These are phyloP conservation scores for Alternaria ethzedia DNA, from an alignment of 2,329 filamentous ascomycete species.

Conservation along the genomic window DNA sequence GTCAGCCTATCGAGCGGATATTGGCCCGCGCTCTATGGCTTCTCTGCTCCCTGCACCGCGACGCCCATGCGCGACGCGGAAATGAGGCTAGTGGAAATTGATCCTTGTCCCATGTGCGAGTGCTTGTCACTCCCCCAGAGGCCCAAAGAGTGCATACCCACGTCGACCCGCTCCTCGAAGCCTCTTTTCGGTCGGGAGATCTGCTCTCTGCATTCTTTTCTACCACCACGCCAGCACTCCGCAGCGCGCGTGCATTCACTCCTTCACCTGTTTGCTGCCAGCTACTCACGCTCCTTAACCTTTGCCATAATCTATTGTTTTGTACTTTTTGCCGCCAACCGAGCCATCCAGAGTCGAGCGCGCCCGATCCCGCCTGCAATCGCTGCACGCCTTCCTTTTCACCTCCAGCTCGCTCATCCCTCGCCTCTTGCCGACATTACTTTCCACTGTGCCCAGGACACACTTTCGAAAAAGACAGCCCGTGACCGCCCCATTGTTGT, in stretches of 20 bases:
- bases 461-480: not conserved
- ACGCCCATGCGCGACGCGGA: slow-evolving; percentile 30
- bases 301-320: slow-evolving; percentile 25
- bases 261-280: slow-evolving; percentile 21
- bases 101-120: slow-evolving; percentile 24
- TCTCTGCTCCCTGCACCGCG: slow-evolving; percentile 4
- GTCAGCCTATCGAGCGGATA: slow-evolving; percentile 11
- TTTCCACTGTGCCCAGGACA: slow-evolving; percentile 1
- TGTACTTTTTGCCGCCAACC: slow-evolving; percentile 25
- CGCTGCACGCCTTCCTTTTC: slow-evolving; percentile 6
- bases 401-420: not conserved
- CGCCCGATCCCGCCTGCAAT: not conserved
- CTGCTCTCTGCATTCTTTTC: slow-evolving; percentile 28
- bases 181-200: slow-evolving; percentile 28
- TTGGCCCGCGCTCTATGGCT: slow-evolving; percentile 20
- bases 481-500: slow-evolving; percentile 1
- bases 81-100: slow-evolving; percentile 32
- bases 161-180: slow-evolving; percentile 20
- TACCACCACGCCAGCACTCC: slow-evolving; percentile 25
- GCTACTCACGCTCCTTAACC: slow-evolving; percentile 34
- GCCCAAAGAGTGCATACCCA: slow-evolving; percentile 19
- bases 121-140: slow-evolving; percentile 26
- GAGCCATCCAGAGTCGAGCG: slow-evolving; percentile 9
- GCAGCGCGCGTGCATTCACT: slow-evolving; percentile 34
- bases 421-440: not conserved